These are phyloP conservation scores for Sarocladium strictum DNA, from an alignment of 2,329 filamentous ascomycete genomes.

Conservation along the genomic window DNA sequence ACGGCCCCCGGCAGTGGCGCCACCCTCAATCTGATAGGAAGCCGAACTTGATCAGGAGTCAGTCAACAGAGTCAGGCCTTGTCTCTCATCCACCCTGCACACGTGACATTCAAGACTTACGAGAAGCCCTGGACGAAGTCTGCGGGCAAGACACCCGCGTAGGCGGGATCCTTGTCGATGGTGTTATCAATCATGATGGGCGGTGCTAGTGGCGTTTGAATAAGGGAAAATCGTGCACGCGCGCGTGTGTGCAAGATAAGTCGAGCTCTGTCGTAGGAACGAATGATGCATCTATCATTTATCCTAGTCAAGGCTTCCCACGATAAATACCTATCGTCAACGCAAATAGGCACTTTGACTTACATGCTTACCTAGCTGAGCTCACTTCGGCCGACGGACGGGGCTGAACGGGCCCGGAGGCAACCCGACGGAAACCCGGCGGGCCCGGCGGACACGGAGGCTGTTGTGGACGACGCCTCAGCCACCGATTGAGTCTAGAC, in stretches of 20 bases:
- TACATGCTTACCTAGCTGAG: too few species aligned
- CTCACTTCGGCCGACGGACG: not conserved
- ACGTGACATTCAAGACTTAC: not conserved
- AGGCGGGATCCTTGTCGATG: not conserved
- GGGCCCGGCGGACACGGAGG: not conserved
- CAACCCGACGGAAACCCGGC: not conserved
- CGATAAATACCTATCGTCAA: too few species aligned
- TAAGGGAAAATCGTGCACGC: too few species aligned
- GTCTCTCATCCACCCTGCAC: not conserved
- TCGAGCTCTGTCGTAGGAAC: not conserved
- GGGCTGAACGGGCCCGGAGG: not conserved
- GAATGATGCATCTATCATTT: not conserved
- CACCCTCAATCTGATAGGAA: slow-evolving; percentile 9
- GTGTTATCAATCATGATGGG: not conserved
- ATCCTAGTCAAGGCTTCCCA: too few species aligned
- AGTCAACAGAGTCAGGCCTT: not conserved
- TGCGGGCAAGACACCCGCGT: not conserved
- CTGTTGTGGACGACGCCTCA: too few species aligned
- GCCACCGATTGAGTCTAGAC: too few species aligned
- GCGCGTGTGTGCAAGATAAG: not conserved
- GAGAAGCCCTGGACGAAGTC: not conserved
- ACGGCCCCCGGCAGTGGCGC: not conserved
- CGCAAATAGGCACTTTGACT: too few species aligned
- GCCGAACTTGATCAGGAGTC: not conserved
- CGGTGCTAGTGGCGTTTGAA: not conserved